Evolutionary conservation across 2,329 filamentous ascomycete species (phyloP).

Genomic region (Elsinoe ampelina): DNA sequence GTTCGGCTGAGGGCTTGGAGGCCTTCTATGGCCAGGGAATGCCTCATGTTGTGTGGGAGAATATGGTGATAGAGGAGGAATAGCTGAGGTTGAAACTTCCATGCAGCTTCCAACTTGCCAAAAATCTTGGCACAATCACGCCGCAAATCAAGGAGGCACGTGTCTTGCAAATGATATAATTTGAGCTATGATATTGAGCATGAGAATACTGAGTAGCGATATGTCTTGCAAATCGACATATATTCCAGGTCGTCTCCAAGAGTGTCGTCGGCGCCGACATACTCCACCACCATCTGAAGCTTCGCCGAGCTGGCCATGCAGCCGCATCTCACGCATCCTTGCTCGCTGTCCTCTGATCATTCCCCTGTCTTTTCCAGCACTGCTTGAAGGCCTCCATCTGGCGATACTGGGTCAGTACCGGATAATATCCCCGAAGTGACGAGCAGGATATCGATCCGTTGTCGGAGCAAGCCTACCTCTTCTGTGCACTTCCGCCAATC

Average conservation of each 20-base stretch:
- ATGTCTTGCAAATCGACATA: too few relatives aligned
- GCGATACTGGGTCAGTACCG: not conserved
- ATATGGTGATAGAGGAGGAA: not conserved
- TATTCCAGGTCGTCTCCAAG: too few relatives aligned
- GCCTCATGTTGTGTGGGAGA: constrained; percentile 12
- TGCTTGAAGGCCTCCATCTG: constrained; percentile 84
- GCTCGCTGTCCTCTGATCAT: constrained; percentile 69
- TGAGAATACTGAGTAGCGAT: too few relatives aligned
- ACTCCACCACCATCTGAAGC: not conserved
- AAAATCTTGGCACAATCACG: too few relatives aligned
- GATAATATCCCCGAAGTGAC: too few relatives aligned
- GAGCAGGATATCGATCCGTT: too few relatives aligned
- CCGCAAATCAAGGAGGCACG: too few relatives aligned
- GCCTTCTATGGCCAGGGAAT: constrained; percentile 17
- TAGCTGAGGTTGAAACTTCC: not conserved
- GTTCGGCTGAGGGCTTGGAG: constrained; percentile 19
- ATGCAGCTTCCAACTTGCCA: not conserved
- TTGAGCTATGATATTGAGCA: too few relatives aligned
- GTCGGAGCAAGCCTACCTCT: constrained; percentile 55
- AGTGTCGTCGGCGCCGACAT: too few relatives aligned
- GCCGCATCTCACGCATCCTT: constrained; percentile 51
- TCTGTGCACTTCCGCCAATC: constrained; percentile 85
- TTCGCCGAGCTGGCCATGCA: not conserved
- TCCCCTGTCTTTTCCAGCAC: constrained; percentile 87
- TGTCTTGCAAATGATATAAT: too few relatives aligned